Percentiles rank a stretch among this genome's conserved stretches.
These are phyloP conservation scores for Tubosaeta brunneosetosa DNA, from an alignment of 768 basidiomycete species.

Conservation along the genomic window DNA sequence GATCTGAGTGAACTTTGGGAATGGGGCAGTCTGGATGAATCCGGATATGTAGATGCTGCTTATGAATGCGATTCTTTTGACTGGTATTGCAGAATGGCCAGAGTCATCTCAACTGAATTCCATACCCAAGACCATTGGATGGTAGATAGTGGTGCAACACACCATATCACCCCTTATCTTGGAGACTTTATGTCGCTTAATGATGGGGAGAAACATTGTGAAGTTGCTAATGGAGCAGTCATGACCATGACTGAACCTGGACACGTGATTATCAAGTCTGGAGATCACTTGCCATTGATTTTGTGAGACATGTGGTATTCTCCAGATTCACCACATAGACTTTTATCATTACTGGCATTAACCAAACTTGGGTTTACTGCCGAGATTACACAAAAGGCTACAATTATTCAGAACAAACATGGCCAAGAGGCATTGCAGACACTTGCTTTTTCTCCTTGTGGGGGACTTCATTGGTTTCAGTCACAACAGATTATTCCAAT, in stretches of 20 bases:
- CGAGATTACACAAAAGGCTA: background rate
- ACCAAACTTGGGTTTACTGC: background rate
- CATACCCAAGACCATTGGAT: no score
- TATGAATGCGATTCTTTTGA: no score
- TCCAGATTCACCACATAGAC: background rate
- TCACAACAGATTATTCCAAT: background rate
- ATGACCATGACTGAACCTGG: background rate
- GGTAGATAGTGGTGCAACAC: no score
- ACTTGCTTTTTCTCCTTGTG: background rate
- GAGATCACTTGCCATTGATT: background rate
- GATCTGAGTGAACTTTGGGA: no score
- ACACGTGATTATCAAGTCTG: background rate
- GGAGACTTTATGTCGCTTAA: no score
- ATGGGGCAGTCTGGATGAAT: no score
- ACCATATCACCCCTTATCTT: no score
- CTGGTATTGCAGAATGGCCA: no score
- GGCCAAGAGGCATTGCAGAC: background rate
- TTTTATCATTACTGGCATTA: background rate
- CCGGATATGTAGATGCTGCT: no score
- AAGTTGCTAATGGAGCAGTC: background rate
- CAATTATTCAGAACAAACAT: background rate
- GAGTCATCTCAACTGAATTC: no score
- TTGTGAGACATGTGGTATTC: background rate
- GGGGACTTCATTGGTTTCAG: background rate
- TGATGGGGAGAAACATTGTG: no score